A percentile compares a stretch with the other conserved stretches of the same genome.
phyloP scores from a whole-genome alignment of 139 green algal species.

The Spirogloea muscicola region DNA sequence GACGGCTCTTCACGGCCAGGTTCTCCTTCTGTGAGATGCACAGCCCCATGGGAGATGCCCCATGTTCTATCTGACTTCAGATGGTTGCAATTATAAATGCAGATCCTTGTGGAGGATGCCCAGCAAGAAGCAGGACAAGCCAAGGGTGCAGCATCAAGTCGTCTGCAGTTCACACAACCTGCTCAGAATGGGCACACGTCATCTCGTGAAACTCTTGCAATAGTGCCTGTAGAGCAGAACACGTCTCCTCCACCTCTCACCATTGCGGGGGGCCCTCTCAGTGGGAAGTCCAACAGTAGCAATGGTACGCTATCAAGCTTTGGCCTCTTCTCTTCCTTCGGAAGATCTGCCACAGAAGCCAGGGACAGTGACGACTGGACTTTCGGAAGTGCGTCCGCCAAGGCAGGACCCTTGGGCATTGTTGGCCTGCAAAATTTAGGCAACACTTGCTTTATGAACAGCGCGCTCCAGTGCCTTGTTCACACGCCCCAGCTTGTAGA shows the following conservation, averaged over 20 bases:
- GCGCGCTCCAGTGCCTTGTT: slow-evolving; percentile 84
- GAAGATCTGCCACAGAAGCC: not conserved
- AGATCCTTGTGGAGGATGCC: slow-evolving; percentile 37
- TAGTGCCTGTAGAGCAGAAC: not conserved
- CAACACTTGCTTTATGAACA: slow-evolving; percentile 91
- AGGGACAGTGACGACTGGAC: slow-evolving; percentile 17
- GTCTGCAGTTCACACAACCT: not conserved
- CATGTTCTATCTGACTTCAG: no score
- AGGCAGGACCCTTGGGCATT: slow-evolving; percentile 21
- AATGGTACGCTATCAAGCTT: slow-evolving; percentile 13
- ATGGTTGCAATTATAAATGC: no score
- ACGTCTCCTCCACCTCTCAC: not conserved
- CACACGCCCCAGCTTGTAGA: slow-evolving; percentile 75
- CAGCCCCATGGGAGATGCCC: no score
- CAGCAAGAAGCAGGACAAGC: not conserved
- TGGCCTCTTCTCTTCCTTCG: slow-evolving; percentile 7
- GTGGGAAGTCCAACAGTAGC: not conserved
- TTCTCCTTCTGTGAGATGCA: no score
- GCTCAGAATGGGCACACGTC: not conserved
- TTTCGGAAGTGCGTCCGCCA: not conserved
- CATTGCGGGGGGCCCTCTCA: not conserved
- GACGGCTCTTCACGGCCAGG: no score
- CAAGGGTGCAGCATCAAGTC: not conserved
- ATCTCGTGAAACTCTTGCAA: no score
- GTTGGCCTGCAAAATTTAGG: slow-evolving; percentile 72